These are phyloP conservation scores for Elymus sibiricus DNA, from an alignment of 176 grass and related monocot genomes.

Conservation along the genomic window DNA sequence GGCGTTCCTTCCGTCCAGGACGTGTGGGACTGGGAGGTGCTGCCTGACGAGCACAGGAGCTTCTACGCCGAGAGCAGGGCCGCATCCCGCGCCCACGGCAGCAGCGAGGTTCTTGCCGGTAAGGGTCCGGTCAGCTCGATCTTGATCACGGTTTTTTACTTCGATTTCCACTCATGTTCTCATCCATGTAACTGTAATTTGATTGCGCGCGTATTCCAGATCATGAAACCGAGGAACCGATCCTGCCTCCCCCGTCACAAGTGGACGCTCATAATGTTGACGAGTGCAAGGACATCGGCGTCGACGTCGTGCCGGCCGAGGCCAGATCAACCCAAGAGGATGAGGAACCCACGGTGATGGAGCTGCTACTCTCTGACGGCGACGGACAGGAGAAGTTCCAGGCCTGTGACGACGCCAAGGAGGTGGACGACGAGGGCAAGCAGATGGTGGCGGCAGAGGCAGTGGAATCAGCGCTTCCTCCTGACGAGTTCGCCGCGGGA, in stretches of 20 bases:
- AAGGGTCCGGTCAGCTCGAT: slow-evolving; percentile 8
- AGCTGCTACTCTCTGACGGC: neutral
- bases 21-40: slow-evolving; percentile 92
- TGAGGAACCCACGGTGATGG: neutral
- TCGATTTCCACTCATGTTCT: slow-evolving; percentile 12
- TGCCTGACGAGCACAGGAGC: slow-evolving; percentile 45
- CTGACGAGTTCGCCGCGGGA: neutral
- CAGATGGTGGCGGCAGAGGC: neutral
- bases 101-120: slow-evolving; percentile 8
- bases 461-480: neutral
- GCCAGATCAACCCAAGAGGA: neutral
- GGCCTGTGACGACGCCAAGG: neutral
- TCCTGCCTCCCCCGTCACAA: neutral
- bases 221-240: neutral
- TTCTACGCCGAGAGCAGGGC: slow-evolving; percentile 5
- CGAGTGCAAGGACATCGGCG: slow-evolving; percentile 69
- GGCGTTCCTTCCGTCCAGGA: slow-evolving; percentile 29
- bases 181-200: neutral
- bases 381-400: slow-evolving; percentile 16
- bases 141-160: neutral
- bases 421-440: neutral
- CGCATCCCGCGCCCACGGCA: neutral
- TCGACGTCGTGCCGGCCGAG: slow-evolving; percentile 31
- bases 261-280: neutral
- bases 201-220: neutral